A percentile compares a stretch with the other conserved stretches of the same genome.
phyloP scores from a whole-genome alignment of 1,284 basidiomycete genomes.

The Hortiboletus rubellus region DNA sequence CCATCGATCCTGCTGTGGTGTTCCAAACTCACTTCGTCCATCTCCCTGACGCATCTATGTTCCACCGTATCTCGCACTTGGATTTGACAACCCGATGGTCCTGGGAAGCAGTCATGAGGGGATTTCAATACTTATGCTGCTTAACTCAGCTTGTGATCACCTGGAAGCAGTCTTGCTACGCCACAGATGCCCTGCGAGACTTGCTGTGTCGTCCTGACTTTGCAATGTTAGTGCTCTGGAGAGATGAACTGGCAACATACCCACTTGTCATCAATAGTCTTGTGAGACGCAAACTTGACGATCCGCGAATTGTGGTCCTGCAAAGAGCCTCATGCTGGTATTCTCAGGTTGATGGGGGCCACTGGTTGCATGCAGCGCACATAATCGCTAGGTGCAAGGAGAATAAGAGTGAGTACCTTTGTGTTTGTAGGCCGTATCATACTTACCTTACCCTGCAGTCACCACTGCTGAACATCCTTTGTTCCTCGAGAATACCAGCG shows the following conservation, averaged over 20 bases:
- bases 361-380: background rate
- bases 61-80: background rate
- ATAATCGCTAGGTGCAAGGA: background rate
- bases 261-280: background rate
- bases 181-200: background rate
- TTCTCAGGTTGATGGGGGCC: background rate
- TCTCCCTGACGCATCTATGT: background rate
- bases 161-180: background rate
- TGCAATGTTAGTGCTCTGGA: background rate
- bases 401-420: background rate
- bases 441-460: background rate
- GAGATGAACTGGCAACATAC: background rate
- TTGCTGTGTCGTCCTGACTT: background rate
- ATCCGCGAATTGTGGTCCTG: background rate
- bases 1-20: background rate
- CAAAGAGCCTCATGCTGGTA: background rate
- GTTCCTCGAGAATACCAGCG: background rate
- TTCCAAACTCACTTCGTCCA: background rate
- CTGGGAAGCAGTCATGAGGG: no score
- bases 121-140: background rate
- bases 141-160: background rate
- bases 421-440: background rate
- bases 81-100: background rate
- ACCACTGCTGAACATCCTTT: background rate
- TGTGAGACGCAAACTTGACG: background rate